These are phyloP conservation scores for Calocybe indica DNA, from an alignment of 768 basidiomycete species.

Conservation along the genomic window DNA sequence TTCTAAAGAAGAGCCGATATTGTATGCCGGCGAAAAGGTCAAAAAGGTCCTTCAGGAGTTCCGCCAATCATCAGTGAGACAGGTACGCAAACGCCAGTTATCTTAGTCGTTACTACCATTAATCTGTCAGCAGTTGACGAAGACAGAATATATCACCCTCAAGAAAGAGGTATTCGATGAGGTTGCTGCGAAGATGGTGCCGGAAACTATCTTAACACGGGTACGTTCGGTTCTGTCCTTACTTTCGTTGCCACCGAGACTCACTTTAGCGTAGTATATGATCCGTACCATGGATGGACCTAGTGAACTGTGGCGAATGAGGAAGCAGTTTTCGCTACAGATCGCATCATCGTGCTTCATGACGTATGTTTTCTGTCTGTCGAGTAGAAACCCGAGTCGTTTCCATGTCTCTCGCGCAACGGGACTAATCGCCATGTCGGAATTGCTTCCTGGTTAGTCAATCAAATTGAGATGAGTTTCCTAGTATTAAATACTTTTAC, in stretches of 20 bases:
- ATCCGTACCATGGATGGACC: slow-evolving; percentile 76
- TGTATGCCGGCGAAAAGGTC: slow-evolving; percentile 82
- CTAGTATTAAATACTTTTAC: slow-evolving; percentile 1
- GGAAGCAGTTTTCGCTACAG: slow-evolving; percentile 93
- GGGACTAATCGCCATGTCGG: slow-evolving; percentile 89
- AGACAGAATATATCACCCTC: slow-evolving; percentile 60
- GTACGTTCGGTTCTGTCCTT: slow-evolving; percentile 38
- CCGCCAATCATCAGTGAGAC: slow-evolving; percentile 37
- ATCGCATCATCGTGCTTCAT: slow-evolving; percentile 87
- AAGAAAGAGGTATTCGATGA: slow-evolving; percentile 89
- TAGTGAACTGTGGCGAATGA: slow-evolving; percentile 90
- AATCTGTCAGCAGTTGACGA: slow-evolving; percentile 38
- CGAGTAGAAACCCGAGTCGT: slow-evolving; percentile 75
- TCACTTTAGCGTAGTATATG: slow-evolving; percentile 66
- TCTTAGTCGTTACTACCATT: slow-evolving; percentile 1
- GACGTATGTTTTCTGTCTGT: slow-evolving; percentile 82
- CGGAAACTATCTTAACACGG: slow-evolving; percentile 79
- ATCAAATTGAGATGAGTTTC: neutral
- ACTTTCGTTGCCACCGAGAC: neutral
- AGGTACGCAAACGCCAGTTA: slow-evolving; percentile 23
- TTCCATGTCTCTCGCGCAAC: slow-evolving; percentile 89
- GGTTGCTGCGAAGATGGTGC: slow-evolving; percentile 79
- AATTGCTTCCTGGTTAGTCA: slow-evolving; percentile 73
- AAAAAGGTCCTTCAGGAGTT: slow-evolving; percentile 62
- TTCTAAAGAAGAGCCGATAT: slow-evolving; percentile 80